A percentile compares a stretch with the other conserved stretches of the same genome.
Conservation (phyloP, 2,329 filamentous ascomycete species). For the Cladobotryum protrusum region DNA sequence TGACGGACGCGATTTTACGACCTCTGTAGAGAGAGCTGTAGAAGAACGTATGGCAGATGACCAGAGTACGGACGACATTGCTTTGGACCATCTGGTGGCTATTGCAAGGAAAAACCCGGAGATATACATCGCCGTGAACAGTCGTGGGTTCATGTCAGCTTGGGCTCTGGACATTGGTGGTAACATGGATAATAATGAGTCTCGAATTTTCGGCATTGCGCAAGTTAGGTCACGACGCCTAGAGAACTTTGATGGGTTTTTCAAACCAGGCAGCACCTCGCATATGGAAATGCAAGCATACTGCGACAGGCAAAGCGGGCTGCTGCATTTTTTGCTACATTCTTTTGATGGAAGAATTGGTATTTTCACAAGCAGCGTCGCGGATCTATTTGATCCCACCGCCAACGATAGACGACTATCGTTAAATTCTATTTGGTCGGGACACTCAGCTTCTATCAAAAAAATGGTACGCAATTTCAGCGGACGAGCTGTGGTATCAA, state of each 20-base stretch:
- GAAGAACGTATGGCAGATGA: constrained; percentile 49
- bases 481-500: constrained; percentile 72
- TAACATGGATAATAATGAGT: constrained; percentile 56
- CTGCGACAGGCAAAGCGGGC: constrained; percentile 57
- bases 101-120: constrained; percentile 82
- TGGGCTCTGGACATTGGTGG: constrained; percentile 83
- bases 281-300: constrained; percentile 70
- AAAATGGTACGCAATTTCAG: constrained; percentile 84
- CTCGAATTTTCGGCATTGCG: constrained; percentile 78
- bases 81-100: constrained; percentile 77
- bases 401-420: constrained; percentile 54
- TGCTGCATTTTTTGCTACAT: constrained; percentile 70
- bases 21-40: constrained; percentile 70
- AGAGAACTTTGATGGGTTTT: constrained; percentile 35
- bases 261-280: constrained; percentile 17
- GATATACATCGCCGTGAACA: constrained; percentile 79
- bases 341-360: constrained; percentile 80
- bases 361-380: constrained; percentile 72
- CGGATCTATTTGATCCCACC: constrained; percentile 71
- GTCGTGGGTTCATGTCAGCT: constrained; percentile 78
- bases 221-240: constrained; percentile 60
- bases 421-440: constrained; percentile 68
- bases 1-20: constrained; percentile 71
- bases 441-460: constrained; percentile 72
- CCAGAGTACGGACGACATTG: constrained; percentile 58